A percentile compares a stretch with the other conserved stretches of the same genome.
phyloP scores from a whole-genome alignment of 257 asterid genomes.

The Solanum tarijense region DNA sequence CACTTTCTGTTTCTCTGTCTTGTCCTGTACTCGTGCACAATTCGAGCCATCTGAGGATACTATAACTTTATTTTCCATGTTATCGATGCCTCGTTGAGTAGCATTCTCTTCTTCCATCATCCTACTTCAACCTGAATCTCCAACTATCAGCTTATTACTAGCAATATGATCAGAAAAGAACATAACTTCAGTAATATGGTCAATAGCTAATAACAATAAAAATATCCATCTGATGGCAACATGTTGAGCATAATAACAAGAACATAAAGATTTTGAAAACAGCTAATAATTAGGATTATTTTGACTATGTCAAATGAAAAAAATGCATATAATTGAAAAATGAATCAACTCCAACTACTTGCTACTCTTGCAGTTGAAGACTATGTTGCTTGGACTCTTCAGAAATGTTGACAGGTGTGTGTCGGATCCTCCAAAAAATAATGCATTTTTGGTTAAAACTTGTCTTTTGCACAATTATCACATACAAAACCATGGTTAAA shows the following conservation, averaged over 20 bases:
- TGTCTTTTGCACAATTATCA: background rate
- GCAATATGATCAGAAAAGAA: background rate
- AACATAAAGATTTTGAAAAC: background rate
- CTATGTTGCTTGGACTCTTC: background rate
- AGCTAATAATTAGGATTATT: background rate
- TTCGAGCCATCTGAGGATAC: background rate
- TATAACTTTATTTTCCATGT: background rate
- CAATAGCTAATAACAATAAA: background rate
- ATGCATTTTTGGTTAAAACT: background rate
- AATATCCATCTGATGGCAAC: background rate
- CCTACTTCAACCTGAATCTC: background rate
- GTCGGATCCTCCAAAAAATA: background rate
- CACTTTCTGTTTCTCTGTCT: constrained; percentile 6
- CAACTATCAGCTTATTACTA: background rate
- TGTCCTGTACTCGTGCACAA: background rate
- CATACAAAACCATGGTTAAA: background rate
- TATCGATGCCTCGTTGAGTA: background rate
- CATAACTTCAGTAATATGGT: background rate
- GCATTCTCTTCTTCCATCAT: background rate
- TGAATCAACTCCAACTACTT: background rate
- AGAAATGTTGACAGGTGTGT: background rate
- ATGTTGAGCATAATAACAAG: background rate
- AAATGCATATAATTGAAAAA: background rate
- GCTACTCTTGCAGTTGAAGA: background rate
- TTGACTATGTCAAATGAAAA: background rate